Evolutionary conservation across 2,329 filamentous ascomycete genomes (phyloP), one percentile per base, ranked within the genome.

Genomic region (Aspergillus jensenii): DNA sequence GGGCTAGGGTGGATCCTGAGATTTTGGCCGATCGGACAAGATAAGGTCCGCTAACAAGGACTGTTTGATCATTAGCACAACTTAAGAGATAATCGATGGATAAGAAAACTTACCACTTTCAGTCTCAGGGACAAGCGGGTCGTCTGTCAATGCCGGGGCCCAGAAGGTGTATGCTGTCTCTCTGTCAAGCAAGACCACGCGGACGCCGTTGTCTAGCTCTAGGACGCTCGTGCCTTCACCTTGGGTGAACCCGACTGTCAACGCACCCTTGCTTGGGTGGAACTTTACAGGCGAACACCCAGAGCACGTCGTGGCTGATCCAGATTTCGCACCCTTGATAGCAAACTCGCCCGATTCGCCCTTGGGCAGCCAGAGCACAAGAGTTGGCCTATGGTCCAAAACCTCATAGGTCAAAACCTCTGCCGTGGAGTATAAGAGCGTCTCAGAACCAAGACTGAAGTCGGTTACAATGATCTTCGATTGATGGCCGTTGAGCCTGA

Each of bases 391-490:
- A 6, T 71, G 72, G 35, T 83, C 80, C 7, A 84, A 74, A 0
- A 78, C 60, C 0, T 81, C 73, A 55, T 82, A 82, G 60, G 79
- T 84, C 11, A 85, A 66, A 0, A 85, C 75, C 59, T 85, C 83
- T 0, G 81, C 80, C 1, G 83, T 84, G 0, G 82, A 83, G 66
- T 85, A 85, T 0, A 85, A 66, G 0, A 85, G 67, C 0, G 70
- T 80, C 59, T 82, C 74, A 7, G 72, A 68, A 1, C 84, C 85
- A 40, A 86, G 80, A 1, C 62, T 68, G 56, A 86, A 88, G 62
- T 87, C 85, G 0, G 84, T 84, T 0, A 84, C 82, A 3, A 87
- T 68, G 15, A 88, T 82, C 75, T 87, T 87, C 7, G 84, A 81
- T 55, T 87, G 82, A 39, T 86, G 82, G 1, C 86, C 86, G 55